A percentile compares a stretch with the other conserved stretches of the same genome.
phyloP scores from a whole-genome alignment of 2,329 filamentous ascomycete species.

The Aspergillus ruber region DNA sequence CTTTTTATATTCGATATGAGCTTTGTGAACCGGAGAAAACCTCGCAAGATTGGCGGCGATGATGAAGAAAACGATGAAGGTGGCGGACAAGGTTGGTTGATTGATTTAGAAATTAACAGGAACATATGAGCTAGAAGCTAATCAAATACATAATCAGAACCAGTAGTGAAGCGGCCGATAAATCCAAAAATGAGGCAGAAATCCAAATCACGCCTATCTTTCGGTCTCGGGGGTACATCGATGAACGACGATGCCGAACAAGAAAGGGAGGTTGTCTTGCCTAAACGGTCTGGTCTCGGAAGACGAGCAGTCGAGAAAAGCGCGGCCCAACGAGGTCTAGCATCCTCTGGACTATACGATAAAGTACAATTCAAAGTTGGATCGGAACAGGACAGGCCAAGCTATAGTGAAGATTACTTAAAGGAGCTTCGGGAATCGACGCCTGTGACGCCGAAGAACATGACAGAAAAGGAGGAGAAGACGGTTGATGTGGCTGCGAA shows the following conservation, averaged over 20 bases:
- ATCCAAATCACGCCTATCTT: slow-evolving; percentile 68
- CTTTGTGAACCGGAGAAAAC: slow-evolving; percentile 56
- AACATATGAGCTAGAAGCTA: slow-evolving; percentile 1
- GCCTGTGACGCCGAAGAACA: slow-evolving; percentile 65
- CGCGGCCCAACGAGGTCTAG: slow-evolving; percentile 52
- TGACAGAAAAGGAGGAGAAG: slow-evolving; percentile 41
- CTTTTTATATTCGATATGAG: slow-evolving; percentile 40
- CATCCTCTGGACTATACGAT: slow-evolving; percentile 42
- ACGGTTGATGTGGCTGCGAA: slow-evolving; percentile 46
- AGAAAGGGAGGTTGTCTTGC: slow-evolving; percentile 50
- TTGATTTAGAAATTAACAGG: neutral
- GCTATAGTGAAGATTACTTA: slow-evolving; percentile 80
- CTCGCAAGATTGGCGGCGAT: slow-evolving; percentile 69
- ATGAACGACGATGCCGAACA: slow-evolving; percentile 51
- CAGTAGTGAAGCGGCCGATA: slow-evolving; percentile 49
- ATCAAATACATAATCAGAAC: slow-evolving; percentile 37
- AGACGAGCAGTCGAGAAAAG: slow-evolving; percentile 62
- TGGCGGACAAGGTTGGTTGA: slow-evolving; percentile 37
- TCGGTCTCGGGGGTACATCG: slow-evolving; percentile 57
- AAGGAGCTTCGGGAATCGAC: slow-evolving; percentile 81
- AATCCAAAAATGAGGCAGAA: slow-evolving; percentile 58
- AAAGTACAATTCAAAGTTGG: slow-evolving; percentile 53
- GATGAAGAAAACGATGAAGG: slow-evolving; percentile 47
- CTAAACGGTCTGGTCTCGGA: slow-evolving; percentile 55
- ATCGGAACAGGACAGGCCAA: slow-evolving; percentile 64